These are phyloP conservation scores for Aristolochia californica DNA, from an alignment of 164 flowering plant genomes.

Conservation along the genomic window DNA sequence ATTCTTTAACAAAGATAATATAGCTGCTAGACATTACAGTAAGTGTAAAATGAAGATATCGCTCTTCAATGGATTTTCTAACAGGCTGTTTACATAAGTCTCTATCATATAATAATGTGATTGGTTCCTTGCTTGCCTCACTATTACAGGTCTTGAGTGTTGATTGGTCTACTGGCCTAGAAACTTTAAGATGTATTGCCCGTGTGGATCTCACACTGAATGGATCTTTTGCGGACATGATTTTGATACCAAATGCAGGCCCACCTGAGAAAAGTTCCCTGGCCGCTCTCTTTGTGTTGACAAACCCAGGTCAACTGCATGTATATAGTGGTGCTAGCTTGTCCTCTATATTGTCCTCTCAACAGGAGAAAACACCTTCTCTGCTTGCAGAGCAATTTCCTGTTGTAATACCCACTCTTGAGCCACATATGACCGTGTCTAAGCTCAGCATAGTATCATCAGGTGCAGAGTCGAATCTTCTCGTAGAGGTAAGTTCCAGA, in stretches of 20 bases:
- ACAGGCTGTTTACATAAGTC: no score
- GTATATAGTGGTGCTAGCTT: constrained; percentile 40
- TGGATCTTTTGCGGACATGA: constrained; percentile 86
- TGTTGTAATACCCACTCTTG: constrained; percentile 35
- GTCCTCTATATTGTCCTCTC: constrained; percentile 24
- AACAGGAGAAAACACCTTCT: constrained; percentile 29
- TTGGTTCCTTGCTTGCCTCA: background rate
- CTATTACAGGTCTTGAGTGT: constrained; percentile 58
- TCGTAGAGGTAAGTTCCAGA: constrained; percentile 36
- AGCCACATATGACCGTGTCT: constrained; percentile 56
- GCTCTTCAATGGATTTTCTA: no score
- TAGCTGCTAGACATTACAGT: no score
- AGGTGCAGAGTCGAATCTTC: constrained; percentile 26
- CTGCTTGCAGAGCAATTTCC: constrained; percentile 45
- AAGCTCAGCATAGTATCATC: constrained; percentile 30
- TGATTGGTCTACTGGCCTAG: constrained; percentile 73
- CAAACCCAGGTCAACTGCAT: constrained; percentile 74
- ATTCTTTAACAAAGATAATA: no score
- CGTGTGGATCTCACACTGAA: constrained; percentile 59
- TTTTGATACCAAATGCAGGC: constrained; percentile 45
- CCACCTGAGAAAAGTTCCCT: constrained; percentile 21
- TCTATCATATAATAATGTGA: no score
- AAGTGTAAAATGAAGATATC: no score
- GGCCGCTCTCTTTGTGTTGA: constrained; percentile 54
- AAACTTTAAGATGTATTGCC: constrained; percentile 41